Evolutionary conservation across 306 rosid species (phyloP).

Genomic region (Gastrolobium bilobum): DNA sequence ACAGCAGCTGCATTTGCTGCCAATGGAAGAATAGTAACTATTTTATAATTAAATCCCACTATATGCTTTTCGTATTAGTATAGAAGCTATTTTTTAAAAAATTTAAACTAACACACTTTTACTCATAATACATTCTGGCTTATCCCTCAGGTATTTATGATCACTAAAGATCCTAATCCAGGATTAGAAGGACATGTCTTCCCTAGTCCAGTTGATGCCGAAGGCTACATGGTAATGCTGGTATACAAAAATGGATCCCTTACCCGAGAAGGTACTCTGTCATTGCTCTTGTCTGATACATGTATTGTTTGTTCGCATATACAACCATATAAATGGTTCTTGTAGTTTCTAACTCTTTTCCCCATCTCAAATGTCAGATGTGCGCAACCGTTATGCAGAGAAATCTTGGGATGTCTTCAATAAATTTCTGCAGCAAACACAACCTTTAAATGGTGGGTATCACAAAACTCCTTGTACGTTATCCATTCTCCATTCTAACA

Average conservation of each 20-base stretch:
- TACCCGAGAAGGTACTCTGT: constrained; percentile 88
- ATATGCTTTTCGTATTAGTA: constrained; percentile 7
- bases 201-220: constrained; percentile 90
- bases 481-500: constrained; percentile 44
- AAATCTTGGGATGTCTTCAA: constrained; percentile 86
- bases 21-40: constrained; percentile 3
- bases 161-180: constrained; percentile 85
- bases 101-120: constrained; percentile 27
- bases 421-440: constrained; percentile 73
- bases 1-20: constrained; percentile 6
- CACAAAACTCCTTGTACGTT: constrained; percentile 6
- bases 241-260: constrained; percentile 96
- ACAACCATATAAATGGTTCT: not conserved
- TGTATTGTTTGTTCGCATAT: constrained; percentile 10
- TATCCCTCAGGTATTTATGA: constrained; percentile 79
- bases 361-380: constrained; percentile 59
- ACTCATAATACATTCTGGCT: constrained; percentile 39
- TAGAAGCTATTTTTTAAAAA: not conserved
- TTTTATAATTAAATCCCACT: constrained; percentile 22
- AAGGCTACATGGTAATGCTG: constrained; percentile 95
- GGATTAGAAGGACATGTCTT: constrained; percentile 94
- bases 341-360: constrained; percentile 37
- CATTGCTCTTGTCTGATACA: not conserved
- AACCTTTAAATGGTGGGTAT: constrained; percentile 76
- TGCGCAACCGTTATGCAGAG: constrained; percentile 77